phyloP scores from a whole-genome alignment of 2,329 filamentous ascomycete species.

The Aspergillus unguis region DNA sequence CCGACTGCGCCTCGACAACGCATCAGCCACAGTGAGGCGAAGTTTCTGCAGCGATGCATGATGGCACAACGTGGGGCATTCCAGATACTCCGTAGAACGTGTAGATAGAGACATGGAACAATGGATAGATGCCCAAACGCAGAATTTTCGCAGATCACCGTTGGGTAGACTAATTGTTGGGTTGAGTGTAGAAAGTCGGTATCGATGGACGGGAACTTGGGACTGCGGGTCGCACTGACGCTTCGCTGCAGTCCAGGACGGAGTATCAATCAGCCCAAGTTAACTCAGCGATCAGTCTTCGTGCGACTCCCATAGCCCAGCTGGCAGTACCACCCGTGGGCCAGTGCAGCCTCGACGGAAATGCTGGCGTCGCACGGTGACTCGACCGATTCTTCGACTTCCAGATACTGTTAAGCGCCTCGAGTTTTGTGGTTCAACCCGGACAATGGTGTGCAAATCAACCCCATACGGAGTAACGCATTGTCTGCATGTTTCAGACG shows the following conservation, averaged over 20 bases:
- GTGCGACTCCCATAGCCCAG: no score
- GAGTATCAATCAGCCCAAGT: not conserved
- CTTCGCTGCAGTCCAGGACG: not conserved
- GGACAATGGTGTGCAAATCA: no score
- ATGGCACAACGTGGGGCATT: constrained; percentile 8
- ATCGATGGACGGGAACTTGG: no score
- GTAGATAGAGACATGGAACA: no score
- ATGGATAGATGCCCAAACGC: no score
- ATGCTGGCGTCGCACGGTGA: constrained; percentile 1
- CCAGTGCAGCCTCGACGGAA: constrained; percentile 1
- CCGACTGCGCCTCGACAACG: constrained; percentile 12
- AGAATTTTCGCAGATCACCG: no score
- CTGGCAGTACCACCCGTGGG: not conserved
- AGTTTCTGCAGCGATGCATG: constrained; percentile 13
- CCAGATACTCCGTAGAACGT: not conserved
- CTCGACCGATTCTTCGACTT: not conserved
- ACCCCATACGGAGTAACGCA: not conserved
- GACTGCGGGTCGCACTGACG: not conserved
- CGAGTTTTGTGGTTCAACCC: not conserved
- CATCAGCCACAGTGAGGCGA: constrained; percentile 15
- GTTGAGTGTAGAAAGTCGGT: no score
- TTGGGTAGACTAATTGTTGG: no score
- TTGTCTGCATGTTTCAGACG: constrained; percentile 9
- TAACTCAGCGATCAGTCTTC: not conserved
- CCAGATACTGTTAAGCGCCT: not conserved